Percentiles rank a stretch among this genome's conserved stretches.
phyloP scores from a whole-genome alignment of 192 early-diverging fungal species.

The Radiomyces spectabilis region DNA sequence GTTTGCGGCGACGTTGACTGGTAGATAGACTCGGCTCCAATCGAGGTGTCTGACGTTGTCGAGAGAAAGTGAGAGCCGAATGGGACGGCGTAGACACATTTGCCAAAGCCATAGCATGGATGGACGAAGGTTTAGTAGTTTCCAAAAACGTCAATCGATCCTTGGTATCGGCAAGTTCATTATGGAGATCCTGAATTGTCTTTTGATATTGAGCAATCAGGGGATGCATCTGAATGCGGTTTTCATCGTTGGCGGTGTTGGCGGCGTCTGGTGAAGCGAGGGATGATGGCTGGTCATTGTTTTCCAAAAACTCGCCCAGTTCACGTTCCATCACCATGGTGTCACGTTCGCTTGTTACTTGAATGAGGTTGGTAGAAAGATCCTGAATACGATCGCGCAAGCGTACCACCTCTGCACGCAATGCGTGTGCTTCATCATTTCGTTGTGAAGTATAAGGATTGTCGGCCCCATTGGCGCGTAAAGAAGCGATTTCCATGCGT shows the following conservation, averaged over 20 bases:
- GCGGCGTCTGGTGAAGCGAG: background rate
- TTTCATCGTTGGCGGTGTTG: background rate
- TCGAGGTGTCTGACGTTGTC: background rate
- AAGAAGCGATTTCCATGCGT: constrained; percentile 39
- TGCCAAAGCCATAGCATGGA: too few species aligned
- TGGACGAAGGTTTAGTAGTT: too few species aligned
- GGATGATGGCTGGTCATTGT: constrained; percentile 27
- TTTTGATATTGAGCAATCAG: constrained; percentile 26
- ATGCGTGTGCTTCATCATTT: constrained; percentile 38
- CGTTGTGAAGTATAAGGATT: constrained; percentile 11
- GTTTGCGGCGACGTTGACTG: background rate
- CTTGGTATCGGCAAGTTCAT: constrained; percentile 26
- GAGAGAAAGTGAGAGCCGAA: background rate
- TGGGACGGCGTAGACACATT: background rate
- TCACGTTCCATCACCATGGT: constrained; percentile 44
- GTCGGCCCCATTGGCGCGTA: constrained; percentile 25
- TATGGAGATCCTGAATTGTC: constrained; percentile 26
- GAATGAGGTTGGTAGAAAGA: constrained; percentile 32
- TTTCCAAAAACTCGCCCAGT: constrained; percentile 20
- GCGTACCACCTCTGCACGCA: constrained; percentile 36
- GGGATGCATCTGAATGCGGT: constrained; percentile 18
- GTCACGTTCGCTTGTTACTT: constrained; percentile 45
- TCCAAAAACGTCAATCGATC: constrained; percentile 21
- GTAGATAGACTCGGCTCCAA: background rate
- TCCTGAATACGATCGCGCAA: constrained; percentile 43